Base-by-base conservation (phyloP, 306 rosid genomes). In the Medicago ruthenica region DNA sequence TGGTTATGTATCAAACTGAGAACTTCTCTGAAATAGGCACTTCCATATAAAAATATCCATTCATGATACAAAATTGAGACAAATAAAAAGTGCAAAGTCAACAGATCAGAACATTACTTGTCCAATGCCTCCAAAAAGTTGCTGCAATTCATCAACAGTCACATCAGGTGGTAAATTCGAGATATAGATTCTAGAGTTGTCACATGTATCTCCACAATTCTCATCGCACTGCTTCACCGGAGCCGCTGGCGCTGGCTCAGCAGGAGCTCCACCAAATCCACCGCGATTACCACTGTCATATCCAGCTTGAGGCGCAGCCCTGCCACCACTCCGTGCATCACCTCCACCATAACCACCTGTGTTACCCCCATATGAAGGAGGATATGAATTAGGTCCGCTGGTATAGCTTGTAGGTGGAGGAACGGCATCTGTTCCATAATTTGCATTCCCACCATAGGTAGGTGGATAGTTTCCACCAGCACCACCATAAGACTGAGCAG, bases 111-210 rank as follows among this genome's bases (percentile, higher is more conserved):
- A 81, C 71, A 77, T 87, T 92, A 96, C 99, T 85, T 90, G 97
- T 81, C 99, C 99, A 90, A 96, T 96, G 88, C 99, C 98, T 67
- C 99, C 97, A 88, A 96, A 96, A 69, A 96, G 97, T 4, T 88
- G 87, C 85, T 87, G 87, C 82, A 96, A 82, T 87, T 96, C 99
- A 4, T 96, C 99, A 66, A 18, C 77, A 2, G 97, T 90, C 85
- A 96, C 97, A 82, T 96, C 99, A 1, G 92, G 92, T 3, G 99
- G 99, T 80, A 96, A 83, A 79, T 92, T 96, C 41, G 99, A 96
- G 16, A 96, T 88, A 87, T 96, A 96, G 83, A 96, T 96, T 92
- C 99, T 90, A 85, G 98, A 62, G 79, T 96, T 96, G 87, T 92
- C 98, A 83, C 99, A 96, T 6, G 90, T 40, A 65, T 96, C 99